Conservation (phyloP, 1,284 basidiomycete species). For the Schizophyllum amplum region DNA sequence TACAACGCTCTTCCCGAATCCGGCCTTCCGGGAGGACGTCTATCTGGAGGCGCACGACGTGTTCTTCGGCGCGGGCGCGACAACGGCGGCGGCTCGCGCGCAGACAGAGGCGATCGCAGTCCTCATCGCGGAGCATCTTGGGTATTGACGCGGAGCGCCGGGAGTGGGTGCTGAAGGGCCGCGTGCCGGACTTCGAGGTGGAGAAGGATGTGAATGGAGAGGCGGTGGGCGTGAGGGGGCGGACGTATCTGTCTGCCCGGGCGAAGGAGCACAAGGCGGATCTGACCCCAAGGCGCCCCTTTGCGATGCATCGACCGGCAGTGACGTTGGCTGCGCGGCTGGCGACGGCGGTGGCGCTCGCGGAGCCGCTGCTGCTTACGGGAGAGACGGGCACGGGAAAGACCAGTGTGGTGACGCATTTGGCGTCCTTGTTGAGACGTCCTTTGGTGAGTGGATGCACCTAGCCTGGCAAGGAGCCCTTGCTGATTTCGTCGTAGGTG, state of each 20-base stretch:
- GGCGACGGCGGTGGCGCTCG: constrained; percentile 62
- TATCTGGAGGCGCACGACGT: constrained; percentile 88
- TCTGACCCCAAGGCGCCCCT: constrained; percentile 42
- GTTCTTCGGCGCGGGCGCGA: constrained; percentile 74
- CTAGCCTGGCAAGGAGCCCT: not conserved
- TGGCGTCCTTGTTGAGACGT: constrained; percentile 74
- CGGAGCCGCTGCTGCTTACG: constrained; percentile 86
- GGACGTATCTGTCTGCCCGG: constrained; percentile 44
- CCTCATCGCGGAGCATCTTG: constrained; percentile 57
- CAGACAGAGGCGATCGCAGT: constrained; percentile 42
- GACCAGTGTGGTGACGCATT: constrained; percentile 86
- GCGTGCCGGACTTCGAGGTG: constrained; percentile 60
- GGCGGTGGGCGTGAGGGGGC: constrained; percentile 46
- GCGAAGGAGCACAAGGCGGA: constrained; percentile 16
- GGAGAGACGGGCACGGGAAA: constrained; percentile 99
- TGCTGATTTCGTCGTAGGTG: constrained; percentile 19
- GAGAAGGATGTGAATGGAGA: constrained; percentile 62
- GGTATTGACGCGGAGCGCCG: constrained; percentile 55
- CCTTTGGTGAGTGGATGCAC: constrained; percentile 37
- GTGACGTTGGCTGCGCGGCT: constrained; percentile 78
- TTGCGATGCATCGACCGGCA: constrained; percentile 88
- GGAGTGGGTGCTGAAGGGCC: constrained; percentile 46
- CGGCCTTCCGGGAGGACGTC: constrained; percentile 80
- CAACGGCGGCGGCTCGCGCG: constrained; percentile 43
- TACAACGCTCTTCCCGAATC: constrained; percentile 57